Evolutionary conservation across 139 green algal species (phyloP).

Genomic region (Asterochloris erici): DNA sequence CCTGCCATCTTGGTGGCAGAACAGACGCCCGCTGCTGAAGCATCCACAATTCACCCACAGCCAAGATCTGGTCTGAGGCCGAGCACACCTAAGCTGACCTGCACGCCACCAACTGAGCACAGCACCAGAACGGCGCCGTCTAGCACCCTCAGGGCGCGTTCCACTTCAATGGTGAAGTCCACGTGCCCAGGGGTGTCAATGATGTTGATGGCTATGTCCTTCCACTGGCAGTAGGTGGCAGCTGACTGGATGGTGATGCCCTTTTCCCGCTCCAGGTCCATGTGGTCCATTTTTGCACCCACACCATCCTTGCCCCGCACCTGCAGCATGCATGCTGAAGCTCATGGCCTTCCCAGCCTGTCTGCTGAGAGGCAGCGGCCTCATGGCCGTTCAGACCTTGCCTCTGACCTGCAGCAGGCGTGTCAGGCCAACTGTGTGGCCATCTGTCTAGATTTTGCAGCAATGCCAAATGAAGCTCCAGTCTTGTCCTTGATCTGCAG

Average conservation of each 20-base stretch:
- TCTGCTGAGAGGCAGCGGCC: not conserved
- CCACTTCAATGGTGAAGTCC: slow-evolving; percentile 99
- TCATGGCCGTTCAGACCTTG: not conserved
- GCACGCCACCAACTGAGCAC: slow-evolving; percentile 67
- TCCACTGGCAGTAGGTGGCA: slow-evolving; percentile 87
- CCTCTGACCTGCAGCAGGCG: not conserved
- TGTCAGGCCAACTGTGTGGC: no score
- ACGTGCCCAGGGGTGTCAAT: slow-evolving; percentile 98
- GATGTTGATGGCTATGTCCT: slow-evolving; percentile 96
- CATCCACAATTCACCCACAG: no score
- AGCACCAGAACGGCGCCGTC: slow-evolving; percentile 97
- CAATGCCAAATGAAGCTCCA: no score
- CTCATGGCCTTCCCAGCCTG: no score
- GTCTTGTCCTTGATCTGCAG: no score
- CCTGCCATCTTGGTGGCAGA: no score
- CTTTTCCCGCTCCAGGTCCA: slow-evolving; percentile 99
- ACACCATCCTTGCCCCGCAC: slow-evolving; percentile 96
- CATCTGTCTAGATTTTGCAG: no score
- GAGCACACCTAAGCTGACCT: slow-evolving; percentile 11
- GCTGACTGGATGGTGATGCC: slow-evolving; percentile 99
- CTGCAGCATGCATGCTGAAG: slow-evolving; percentile 27
- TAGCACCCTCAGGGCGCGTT: slow-evolving; percentile 93
- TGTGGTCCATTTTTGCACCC: slow-evolving; percentile 98
- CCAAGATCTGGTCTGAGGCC: no score
- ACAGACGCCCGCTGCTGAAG: no score